Percentiles rank a stretch among this genome's conserved stretches.
Evolutionary conservation across 164 flowering plant genomes (phyloP).

Genomic region (Chloranthus sessilifolius): DNA sequence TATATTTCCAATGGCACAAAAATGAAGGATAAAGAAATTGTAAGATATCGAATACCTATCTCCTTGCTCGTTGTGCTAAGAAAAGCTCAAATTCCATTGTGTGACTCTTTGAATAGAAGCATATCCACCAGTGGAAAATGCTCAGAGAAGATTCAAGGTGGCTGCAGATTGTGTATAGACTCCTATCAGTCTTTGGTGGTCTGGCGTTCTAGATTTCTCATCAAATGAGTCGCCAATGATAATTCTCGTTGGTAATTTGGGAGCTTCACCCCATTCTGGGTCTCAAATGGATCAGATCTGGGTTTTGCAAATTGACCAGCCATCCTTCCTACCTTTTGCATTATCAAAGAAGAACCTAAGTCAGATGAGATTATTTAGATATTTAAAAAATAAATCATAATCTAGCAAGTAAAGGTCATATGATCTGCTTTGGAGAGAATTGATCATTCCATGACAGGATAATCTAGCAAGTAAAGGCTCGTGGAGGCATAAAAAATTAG

Average conservation of each 20-base stretch:
- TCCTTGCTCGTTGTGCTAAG: slow-evolving; percentile 32
- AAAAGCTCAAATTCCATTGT: slow-evolving; percentile 41
- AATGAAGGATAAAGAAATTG: too few relatives aligned
- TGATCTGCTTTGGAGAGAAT: too few relatives aligned
- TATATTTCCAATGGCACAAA: too few relatives aligned
- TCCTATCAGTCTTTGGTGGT: slow-evolving; percentile 35
- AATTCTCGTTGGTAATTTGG: slow-evolving; percentile 44
- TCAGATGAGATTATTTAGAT: too few relatives aligned
- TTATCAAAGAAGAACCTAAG: too few relatives aligned
- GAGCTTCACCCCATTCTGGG: slow-evolving; percentile 34
- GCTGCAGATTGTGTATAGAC: slow-evolving; percentile 42
- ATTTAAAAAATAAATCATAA: too few relatives aligned
- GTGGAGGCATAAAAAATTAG: too few relatives aligned
- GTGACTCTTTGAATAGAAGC: slow-evolving; percentile 42
- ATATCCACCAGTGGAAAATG: slow-evolving; percentile 45
- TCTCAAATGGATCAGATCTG: slow-evolving; percentile 34
- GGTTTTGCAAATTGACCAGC: slow-evolving; percentile 50
- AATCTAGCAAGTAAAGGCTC: too few relatives aligned
- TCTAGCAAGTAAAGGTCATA: too few relatives aligned
- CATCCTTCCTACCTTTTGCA: slow-evolving; percentile 38
- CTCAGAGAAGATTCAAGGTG: slow-evolving; percentile 45
- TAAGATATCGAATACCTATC: slow-evolving; percentile 31
- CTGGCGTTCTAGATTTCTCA: slow-evolving; percentile 38
- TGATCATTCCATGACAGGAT: too few relatives aligned
- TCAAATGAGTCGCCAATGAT: slow-evolving; percentile 36